Percentiles rank a stretch among this genome's conserved stretches.
These are phyloP conservation scores for Tylopilus subfusipes DNA, from an alignment of 768 basidiomycete genomes.

Conservation along the genomic window DNA sequence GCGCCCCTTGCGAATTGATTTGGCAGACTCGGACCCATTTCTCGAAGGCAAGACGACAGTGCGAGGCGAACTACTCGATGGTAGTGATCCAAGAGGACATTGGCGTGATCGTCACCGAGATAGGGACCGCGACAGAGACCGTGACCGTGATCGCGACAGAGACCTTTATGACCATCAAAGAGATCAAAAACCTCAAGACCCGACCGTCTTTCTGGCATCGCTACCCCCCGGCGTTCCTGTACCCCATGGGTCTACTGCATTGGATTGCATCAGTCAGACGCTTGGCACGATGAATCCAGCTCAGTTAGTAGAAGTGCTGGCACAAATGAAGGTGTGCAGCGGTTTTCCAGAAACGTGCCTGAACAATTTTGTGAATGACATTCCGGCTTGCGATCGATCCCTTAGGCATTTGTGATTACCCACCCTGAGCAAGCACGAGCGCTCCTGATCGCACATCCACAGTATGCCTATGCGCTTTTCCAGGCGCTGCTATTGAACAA, in stretches of 20 bases:
- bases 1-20: slow-evolving; percentile 87
- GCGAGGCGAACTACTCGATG: slow-evolving; percentile 75
- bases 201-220: slow-evolving; percentile 54
- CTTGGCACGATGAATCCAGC: slow-evolving; percentile 79
- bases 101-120: slow-evolving; percentile 47
- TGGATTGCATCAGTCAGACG: slow-evolving; percentile 83
- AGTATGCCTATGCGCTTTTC: slow-evolving; percentile 94
- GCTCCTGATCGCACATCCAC: slow-evolving; percentile 80
- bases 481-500: slow-evolving; percentile 91
- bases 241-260: slow-evolving; percentile 62
- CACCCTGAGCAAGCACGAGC: slow-evolving; percentile 86
- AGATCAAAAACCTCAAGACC: slow-evolving; percentile 37
- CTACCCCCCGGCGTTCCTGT: slow-evolving; percentile 78
- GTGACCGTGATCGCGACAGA: slow-evolving; percentile 52
- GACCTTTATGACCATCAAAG: slow-evolving; percentile 32
- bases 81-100: slow-evolving; percentile 40
- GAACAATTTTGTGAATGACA: slow-evolving; percentile 21
- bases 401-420: slow-evolving; percentile 85
- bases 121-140: slow-evolving; percentile 49
- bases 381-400: slow-evolving; percentile 4
- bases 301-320: slow-evolving; percentile 88
- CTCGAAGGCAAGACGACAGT: slow-evolving; percentile 89
- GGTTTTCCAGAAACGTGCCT: slow-evolving; percentile 18
- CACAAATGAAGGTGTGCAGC: slow-evolving; percentile 91
- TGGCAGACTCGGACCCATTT: slow-evolving; percentile 90